These are phyloP conservation scores for Pyrrhoderma lamaoense DNA, from an alignment of 1,284 basidiomycete genomes.

Conservation along the genomic window DNA sequence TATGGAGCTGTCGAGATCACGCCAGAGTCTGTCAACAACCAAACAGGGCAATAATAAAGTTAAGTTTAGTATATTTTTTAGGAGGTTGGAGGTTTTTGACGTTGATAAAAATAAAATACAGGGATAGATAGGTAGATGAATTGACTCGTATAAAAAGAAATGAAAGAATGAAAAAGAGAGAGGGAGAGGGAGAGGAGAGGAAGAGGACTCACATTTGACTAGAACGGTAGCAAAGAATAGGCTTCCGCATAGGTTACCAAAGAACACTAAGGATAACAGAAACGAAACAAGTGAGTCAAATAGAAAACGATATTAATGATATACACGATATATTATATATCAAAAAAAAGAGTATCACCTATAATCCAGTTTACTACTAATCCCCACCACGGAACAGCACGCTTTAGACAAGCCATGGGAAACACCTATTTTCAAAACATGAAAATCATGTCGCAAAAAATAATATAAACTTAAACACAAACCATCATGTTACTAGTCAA, in stretches of 20 bases:
- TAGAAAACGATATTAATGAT: no score
- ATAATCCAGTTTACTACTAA: conserved; percentile 60
- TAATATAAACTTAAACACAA: not conserved
- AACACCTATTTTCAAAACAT: conserved; percentile 43
- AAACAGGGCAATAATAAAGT: no score
- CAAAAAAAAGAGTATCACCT: conserved; percentile 40
- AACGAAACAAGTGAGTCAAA: not conserved
- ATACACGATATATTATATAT: no score
- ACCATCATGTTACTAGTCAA: conserved; percentile 76
- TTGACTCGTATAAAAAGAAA: conserved; percentile 2
- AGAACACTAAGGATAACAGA: conserved; percentile 40
- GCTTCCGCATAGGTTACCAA: conserved; percentile 66
- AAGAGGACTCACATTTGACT: conserved; percentile 44
- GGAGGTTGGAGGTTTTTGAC: no score
- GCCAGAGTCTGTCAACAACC: conserved; percentile 44
- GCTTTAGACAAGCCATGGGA: conserved; percentile 58
- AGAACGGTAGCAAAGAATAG: conserved; percentile 66
- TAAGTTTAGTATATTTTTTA: no score
- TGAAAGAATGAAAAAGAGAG: no score
- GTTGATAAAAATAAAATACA: no score
- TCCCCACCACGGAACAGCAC: conserved; percentile 61
- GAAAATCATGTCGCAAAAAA: not conserved
- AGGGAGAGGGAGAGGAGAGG: no score
- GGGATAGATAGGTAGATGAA: no score
- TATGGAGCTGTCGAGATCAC: conserved; percentile 55